These are phyloP conservation scores for Berberis thunbergii DNA, from an alignment of 164 flowering plant species.

Conservation along the genomic window DNA sequence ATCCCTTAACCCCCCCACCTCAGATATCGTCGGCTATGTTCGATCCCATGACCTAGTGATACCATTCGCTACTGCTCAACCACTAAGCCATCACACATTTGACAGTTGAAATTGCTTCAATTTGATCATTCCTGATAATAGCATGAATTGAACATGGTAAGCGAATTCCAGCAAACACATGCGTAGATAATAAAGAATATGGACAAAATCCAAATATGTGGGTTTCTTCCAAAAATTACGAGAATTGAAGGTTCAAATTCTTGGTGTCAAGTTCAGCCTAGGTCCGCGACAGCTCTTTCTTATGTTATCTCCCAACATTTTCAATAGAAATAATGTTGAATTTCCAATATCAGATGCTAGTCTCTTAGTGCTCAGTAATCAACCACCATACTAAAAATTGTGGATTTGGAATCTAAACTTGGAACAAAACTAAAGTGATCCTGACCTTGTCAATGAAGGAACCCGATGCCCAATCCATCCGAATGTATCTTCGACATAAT, in stretches of 20 bases:
- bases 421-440: neutral
- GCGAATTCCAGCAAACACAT: neutral
- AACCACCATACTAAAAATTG: neutral
- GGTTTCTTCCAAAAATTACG: conserved; percentile 27
- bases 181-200: neutral
- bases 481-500: conserved; percentile 66
- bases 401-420: neutral
- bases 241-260: conserved; percentile 43
- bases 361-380: too few species aligned
- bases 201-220: neutral
- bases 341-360: neutral
- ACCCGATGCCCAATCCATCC: conserved; percentile 62
- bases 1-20: too few species aligned
- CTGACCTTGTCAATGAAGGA: conserved; percentile 78
- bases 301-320: conserved; percentile 78
- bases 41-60: too few species aligned
- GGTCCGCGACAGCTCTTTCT: conserved; percentile 63
- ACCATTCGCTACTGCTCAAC: too few species aligned
- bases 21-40: too few species aligned
- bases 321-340: conserved; percentile 3
- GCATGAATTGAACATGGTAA: neutral
- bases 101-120: conserved; percentile 38
- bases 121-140: conserved; percentile 53
- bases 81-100: too few species aligned
- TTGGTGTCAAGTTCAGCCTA: conserved; percentile 46